These are phyloP conservation scores for Asterella californica DNA, from an alignment of 225 moss, liverwort and hornwort species.

Conservation along the genomic window DNA sequence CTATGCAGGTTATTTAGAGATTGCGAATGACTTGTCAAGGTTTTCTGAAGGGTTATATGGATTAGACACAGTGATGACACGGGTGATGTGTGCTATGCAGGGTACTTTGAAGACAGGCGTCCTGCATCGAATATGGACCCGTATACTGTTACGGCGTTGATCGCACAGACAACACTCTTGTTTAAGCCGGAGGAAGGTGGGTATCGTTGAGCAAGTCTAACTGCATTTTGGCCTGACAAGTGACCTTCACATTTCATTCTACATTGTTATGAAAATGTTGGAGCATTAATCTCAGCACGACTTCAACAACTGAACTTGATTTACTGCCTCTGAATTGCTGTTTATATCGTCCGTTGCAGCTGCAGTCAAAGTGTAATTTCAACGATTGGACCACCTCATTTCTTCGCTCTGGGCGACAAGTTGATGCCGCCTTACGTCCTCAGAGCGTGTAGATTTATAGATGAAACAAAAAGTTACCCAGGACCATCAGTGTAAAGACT, in stretches of 20 bases:
- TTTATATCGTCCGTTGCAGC: background rate
- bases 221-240: too few species aligned
- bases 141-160: slow-evolving; percentile 65
- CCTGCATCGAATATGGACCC: slow-evolving; percentile 96
- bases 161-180: slow-evolving; percentile 74
- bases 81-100: slow-evolving; percentile 12
- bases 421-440: background rate
- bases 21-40: too few species aligned
- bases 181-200: slow-evolving; percentile 33
- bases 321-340: background rate
- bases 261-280: background rate
- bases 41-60: background rate
- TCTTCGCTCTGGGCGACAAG: background rate
- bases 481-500: slow-evolving; percentile 18
- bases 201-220: background rate
- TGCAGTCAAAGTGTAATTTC: slow-evolving; percentile 18
- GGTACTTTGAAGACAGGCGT: slow-evolving; percentile 87
- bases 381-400: background rate
- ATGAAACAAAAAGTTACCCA: background rate
- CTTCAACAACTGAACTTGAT: background rate
- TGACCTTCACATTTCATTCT: background rate
- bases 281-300: background rate
- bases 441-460: slow-evolving; percentile 22
- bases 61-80: background rate
- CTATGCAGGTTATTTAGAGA: too few species aligned